phyloP scores from a whole-genome alignment of 345 rosid species.

The Aegle marmelos region DNA sequence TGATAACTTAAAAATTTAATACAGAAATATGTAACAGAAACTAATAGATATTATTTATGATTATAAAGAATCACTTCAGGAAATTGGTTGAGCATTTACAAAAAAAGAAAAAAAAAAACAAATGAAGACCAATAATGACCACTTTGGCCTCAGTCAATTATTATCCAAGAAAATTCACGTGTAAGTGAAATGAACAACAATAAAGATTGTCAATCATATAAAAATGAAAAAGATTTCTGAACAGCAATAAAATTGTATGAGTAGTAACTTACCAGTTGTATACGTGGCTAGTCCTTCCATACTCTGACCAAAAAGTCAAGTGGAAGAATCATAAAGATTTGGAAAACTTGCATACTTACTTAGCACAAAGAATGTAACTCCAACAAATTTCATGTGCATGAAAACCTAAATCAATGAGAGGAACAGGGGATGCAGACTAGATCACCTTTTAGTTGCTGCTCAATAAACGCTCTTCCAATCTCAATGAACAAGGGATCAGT shows the following conservation, averaged over 20 bases:
- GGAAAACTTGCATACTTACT: slow-evolving; percentile 12
- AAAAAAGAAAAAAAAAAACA: too few species aligned
- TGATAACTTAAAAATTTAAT: background rate
- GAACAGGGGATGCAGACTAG: background rate
- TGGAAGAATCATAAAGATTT: slow-evolving; percentile 5
- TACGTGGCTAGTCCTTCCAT: slow-evolving; percentile 62
- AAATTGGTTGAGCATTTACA: background rate
- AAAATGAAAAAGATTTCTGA: background rate
- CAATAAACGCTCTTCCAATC: slow-evolving; percentile 62
- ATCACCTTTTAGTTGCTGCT: slow-evolving; percentile 52
- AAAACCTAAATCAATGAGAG: background rate
- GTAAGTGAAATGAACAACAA: background rate
- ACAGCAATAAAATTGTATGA: background rate
- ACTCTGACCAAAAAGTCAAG: slow-evolving; percentile 39
- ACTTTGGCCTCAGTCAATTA: background rate
- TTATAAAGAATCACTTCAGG: background rate
- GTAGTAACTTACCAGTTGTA: slow-evolving; percentile 58
- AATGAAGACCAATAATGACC: background rate
- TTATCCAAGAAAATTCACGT: background rate
- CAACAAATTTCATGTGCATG: background rate
- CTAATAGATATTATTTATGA: background rate
- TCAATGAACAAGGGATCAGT: slow-evolving; percentile 68
- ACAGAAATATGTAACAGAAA: background rate
- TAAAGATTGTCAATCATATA: background rate
- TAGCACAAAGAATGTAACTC: slow-evolving; percentile 1